Base-by-base conservation (phyloP, 306 rosid species). In the Cicer cuneatum region DNA sequence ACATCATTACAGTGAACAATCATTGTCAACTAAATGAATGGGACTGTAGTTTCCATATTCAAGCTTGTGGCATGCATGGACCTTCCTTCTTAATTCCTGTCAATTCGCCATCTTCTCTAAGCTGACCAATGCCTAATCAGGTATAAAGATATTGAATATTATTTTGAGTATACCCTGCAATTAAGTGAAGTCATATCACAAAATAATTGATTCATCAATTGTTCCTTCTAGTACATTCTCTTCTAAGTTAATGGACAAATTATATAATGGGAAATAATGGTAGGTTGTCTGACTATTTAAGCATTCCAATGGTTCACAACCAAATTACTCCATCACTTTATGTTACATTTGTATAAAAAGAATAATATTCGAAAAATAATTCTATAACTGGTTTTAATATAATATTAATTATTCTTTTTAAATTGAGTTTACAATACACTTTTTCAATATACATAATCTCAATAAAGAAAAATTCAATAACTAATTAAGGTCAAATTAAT, bases 281-380 rank as follows among this genome's bases (percentile, higher is more conserved):
- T 37, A 14, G 75, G 70, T 54, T 76, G 74, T 80, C 75, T 74
- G 70, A 80, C 83, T 80, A 74, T 60, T 53, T 49, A 54, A 60
- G 78, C 76, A 84, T 68, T 81, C 67, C 71, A 60, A 66, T 80
- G 84, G 77, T 60, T 46, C 18, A 42, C 67, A 69, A 69, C 60
- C 74, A 52, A 69, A 78, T 8, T 24, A 75, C 10, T 68, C 29
- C 29, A 24, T 24, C 29, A 24, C 29, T 24, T 24, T 24, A 24
- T 24, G 29, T 24, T 24, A 1, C 29, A 24, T 24, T 24, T 24
- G 29, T 24, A 24, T 24, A 24, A 2, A 24, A 24, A 24, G 2
- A 2, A 24, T 24, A 24, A 24, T 24, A 24, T 24, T 24, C 3
- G 3, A 24, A 24, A 24, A 1, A 24, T 24, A 24, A 24, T 24